Percentiles rank a stretch among this genome's conserved stretches.
Conservation (phyloP, 163 green algal genomes). For the Scenedesmus sp. region DNA sequence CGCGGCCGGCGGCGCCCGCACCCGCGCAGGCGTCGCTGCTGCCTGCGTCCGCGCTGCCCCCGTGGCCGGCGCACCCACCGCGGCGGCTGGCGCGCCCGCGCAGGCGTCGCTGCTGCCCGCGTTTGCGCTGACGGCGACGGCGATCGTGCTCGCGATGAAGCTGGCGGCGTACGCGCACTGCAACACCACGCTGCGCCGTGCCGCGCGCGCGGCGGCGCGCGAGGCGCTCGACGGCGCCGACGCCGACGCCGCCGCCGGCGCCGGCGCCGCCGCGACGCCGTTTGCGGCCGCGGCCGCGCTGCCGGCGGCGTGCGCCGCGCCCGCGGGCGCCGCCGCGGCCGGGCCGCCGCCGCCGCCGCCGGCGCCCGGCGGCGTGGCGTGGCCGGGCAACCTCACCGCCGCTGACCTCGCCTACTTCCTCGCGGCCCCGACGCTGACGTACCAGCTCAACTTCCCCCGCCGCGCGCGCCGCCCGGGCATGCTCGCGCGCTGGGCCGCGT, state of each 20-base stretch:
- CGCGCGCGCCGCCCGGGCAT: conserved; percentile 66
- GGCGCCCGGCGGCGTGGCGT: conserved; percentile 53
- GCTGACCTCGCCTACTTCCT: conserved; percentile 89
- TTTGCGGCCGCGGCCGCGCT: neutral
- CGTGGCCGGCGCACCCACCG: neutral
- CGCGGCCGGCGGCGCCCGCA: neutral
- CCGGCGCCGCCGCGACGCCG: neutral
- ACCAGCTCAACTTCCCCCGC: conserved; percentile 79
- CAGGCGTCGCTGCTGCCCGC: conserved; percentile 40
- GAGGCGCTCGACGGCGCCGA: neutral
- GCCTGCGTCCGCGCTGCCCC: neutral
- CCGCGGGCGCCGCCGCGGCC: neutral
- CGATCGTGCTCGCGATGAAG: conserved; percentile 83
- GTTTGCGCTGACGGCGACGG: conserved; percentile 58
- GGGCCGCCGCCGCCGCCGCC: too few relatives aligned
- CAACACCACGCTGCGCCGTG: conserved; percentile 73
- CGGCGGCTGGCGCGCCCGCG: neutral
- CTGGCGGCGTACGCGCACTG: conserved; percentile 88
- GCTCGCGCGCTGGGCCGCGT: neutral
- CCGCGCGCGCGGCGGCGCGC: conserved; percentile 11
- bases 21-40: neutral
- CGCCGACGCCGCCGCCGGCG: neutral
- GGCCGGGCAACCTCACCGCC: conserved; percentile 89
- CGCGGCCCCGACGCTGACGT: conserved; percentile 83
- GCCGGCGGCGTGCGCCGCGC: neutral